These are phyloP conservation scores for Apiotrichum siamense DNA, from an alignment of 1,284 basidiomycete species.

Conservation along the genomic window DNA sequence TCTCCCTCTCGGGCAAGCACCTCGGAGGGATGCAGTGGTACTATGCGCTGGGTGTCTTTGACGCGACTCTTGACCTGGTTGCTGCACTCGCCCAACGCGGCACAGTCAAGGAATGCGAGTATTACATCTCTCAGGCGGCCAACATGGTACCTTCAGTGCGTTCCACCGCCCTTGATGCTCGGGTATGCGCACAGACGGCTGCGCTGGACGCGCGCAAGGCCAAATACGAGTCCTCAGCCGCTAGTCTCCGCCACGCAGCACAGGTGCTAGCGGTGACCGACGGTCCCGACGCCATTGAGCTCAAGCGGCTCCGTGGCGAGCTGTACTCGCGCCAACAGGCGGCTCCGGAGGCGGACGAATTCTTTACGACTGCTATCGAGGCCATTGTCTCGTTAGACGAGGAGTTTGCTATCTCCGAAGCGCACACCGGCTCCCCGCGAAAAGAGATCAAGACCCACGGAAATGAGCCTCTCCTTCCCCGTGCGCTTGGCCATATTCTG, in stretches of 20 bases:
- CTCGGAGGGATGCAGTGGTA: conserved; percentile 66
- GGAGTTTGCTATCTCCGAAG: conserved; percentile 30
- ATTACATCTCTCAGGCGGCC: conserved; percentile 67
- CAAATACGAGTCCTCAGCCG: conserved; percentile 54
- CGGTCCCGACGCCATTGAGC: conserved; percentile 56
- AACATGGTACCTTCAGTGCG: conserved; percentile 63
- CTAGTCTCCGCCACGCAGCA: conserved; percentile 55
- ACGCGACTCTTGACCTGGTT: conserved; percentile 59
- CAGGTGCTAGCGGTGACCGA: conserved; percentile 23
- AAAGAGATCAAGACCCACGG: conserved; percentile 46
- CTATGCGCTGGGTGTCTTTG: conserved; percentile 60
- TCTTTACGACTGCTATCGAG: conserved; percentile 39
- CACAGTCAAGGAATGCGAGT: conserved; percentile 72
- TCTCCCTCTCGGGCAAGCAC: conserved; percentile 28
- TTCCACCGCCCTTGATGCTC: conserved; percentile 58
- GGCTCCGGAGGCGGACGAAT: conserved; percentile 52
- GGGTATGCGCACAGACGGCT: conserved; percentile 59
- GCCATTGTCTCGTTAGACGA: conserved; percentile 32
- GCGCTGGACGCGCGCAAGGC: conserved; percentile 64
- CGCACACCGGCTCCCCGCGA: conserved; percentile 45
- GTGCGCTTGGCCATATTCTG: conserved; percentile 61
- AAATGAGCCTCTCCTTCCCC: conserved; percentile 61
- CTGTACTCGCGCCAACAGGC: conserved; percentile 49
- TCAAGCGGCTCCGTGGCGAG: conserved; percentile 57
- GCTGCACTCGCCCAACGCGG: conserved; percentile 63